Evolutionary conservation across 257 asterid species (phyloP).

Genomic region (Capsicum baccatum): DNA sequence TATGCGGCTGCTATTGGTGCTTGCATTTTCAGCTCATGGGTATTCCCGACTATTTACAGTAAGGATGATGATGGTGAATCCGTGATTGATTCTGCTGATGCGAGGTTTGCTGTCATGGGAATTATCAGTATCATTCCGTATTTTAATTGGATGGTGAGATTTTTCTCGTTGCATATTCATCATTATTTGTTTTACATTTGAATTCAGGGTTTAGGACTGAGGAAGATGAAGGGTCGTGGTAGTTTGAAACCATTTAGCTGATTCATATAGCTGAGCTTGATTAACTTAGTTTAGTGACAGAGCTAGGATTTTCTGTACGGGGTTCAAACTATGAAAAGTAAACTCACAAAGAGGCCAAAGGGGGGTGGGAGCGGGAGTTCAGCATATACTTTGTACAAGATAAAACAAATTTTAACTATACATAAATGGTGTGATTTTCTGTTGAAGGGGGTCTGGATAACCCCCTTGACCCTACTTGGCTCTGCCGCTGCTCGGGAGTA

Average conservation of each 20-base stretch:
- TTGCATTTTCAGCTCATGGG: conserved; percentile 75
- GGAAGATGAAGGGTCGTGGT: conserved; percentile 15
- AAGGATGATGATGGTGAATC: conserved; percentile 72
- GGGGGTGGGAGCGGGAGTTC: too few species aligned
- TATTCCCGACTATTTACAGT: conserved; percentile 59
- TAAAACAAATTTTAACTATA: too few species aligned
- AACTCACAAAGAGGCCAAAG: too few species aligned
- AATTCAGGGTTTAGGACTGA: not conserved
- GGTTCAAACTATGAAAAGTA: too few species aligned
- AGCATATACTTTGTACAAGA: too few species aligned
- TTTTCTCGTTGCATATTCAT: not conserved
- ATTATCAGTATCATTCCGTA: conserved; percentile 91
- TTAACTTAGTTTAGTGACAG: not conserved
- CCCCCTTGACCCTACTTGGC: too few species aligned
- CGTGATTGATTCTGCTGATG: conserved; percentile 76
- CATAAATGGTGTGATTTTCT: too few species aligned
- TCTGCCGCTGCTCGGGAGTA: too few species aligned
- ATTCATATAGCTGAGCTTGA: not conserved
- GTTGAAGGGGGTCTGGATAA: too few species aligned
- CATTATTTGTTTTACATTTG: not conserved
- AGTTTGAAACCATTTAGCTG: not conserved
- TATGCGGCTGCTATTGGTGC: conserved; percentile 84
- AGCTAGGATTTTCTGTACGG: too few species aligned
- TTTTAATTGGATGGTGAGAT: conserved; percentile 92
- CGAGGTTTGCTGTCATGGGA: conserved; percentile 95